Evolutionary conservation across 768 basidiomycete genomes (phyloP).

Genomic region (Chalciporus piperatus): DNA sequence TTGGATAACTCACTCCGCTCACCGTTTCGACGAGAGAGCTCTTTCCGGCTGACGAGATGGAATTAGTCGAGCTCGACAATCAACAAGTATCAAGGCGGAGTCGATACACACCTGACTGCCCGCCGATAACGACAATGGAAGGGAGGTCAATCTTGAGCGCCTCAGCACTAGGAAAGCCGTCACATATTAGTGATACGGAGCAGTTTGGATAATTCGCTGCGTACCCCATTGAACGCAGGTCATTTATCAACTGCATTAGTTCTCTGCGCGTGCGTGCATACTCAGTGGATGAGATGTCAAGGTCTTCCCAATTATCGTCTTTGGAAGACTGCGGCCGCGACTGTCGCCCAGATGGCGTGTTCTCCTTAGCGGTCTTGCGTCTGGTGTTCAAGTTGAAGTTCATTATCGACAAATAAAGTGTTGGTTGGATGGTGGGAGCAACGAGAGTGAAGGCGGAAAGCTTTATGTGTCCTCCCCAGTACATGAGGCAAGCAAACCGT

Average conservation of each 20-base stretch:
- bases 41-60: conserved; percentile 45
- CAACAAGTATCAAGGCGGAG: not conserved
- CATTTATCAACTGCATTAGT: conserved; percentile 37
- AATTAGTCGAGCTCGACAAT: not conserved
- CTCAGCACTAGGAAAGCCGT: conserved; percentile 34
- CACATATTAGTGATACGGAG: not conserved
- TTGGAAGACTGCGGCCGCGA: conserved; percentile 1
- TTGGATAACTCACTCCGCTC: conserved; percentile 42
- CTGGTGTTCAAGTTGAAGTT: not conserved
- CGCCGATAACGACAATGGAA: conserved; percentile 52
- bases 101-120: conserved; percentile 46
- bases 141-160: conserved; percentile 42
- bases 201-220: not conserved
- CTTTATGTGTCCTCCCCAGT: not conserved
- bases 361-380: not conserved
- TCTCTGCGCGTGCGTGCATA: conserved; percentile 41
- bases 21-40: conserved; percentile 60
- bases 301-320: conserved; percentile 12
- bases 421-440: not conserved
- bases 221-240: conserved; percentile 41
- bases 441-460: not conserved
- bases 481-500: not conserved
- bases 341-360: not conserved
- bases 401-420: conserved; percentile 2
- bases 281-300: conserved; percentile 30